Conservation (phyloP, 2,329 filamentous ascomycete species). For the Fusarium lyarnte region DNA sequence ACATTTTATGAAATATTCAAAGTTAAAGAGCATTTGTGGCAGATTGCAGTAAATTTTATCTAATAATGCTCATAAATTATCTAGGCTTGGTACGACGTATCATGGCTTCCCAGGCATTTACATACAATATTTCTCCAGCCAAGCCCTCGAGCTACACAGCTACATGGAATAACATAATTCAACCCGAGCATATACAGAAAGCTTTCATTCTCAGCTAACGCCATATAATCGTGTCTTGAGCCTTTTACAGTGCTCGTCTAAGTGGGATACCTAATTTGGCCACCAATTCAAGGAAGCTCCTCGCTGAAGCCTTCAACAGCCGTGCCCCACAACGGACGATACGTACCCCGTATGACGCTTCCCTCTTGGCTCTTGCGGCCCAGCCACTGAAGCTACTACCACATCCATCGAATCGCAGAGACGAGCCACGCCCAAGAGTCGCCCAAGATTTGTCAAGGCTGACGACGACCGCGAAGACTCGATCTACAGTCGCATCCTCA, state of each 20-base stretch:
- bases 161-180: too few species aligned
- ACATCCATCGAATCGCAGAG: constrained; percentile 35
- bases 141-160: too few species aligned
- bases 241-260: background rate
- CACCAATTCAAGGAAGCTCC: background rate
- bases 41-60: too few species aligned
- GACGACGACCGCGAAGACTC: constrained; percentile 39
- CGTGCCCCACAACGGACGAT: constrained; percentile 27
- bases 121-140: too few species aligned
- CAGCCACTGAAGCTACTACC: constrained; percentile 38
- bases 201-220: background rate
- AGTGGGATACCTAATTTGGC: background rate
- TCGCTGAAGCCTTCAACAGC: background rate
- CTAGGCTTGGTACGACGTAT: too few species aligned
- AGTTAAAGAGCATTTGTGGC: too few species aligned
- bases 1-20: too few species aligned
- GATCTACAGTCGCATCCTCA: background rate
- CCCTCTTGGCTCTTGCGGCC: constrained; percentile 20
- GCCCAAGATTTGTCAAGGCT: constrained; percentile 41
- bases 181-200: too few species aligned
- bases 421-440: constrained; percentile 33
- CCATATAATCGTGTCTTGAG: background rate
- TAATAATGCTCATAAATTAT: too few species aligned
- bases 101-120: too few species aligned
- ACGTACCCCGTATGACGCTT: constrained; percentile 42